Conservation (phyloP, 225 moss, liverwort and hornwort species). For the Lunularia cruciata region DNA sequence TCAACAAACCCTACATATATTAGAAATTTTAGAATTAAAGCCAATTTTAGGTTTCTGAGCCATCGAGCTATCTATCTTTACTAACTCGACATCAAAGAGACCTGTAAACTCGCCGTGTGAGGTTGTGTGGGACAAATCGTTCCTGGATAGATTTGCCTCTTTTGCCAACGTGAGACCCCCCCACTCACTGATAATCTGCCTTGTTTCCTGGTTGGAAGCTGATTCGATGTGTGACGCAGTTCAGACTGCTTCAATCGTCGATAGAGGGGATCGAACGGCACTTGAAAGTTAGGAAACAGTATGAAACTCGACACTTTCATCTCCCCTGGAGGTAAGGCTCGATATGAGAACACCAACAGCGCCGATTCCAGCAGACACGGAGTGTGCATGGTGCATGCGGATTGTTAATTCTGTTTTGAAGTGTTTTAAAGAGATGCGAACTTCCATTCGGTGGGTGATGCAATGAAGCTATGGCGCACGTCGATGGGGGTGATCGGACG, state of each 20-base stretch:
- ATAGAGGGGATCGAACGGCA: background rate
- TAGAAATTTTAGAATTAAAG: too few species aligned
- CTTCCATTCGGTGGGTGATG: background rate
- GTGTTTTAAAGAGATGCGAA: background rate
- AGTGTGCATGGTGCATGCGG: background rate
- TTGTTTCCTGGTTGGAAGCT: background rate
- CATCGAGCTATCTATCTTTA: too few species aligned
- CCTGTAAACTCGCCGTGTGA: too few species aligned
- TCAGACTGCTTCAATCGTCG: background rate
- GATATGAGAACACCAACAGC: background rate
- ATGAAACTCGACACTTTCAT: background rate
- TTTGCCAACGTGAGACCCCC: too few species aligned
- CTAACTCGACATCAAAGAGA: too few species aligned
- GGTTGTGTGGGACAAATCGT: too few species aligned
- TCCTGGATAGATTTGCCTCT: too few species aligned
- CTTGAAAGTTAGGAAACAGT: background rate
- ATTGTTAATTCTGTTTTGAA: background rate
- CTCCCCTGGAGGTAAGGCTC: background rate
- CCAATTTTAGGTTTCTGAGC: too few species aligned
- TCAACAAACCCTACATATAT: too few species aligned
- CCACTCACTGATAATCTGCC: too few species aligned
- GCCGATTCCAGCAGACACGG: background rate
- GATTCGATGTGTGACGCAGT: slow-evolving; percentile 1
- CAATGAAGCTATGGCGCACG: background rate
- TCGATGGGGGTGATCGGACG: background rate